Percentiles rank a stretch among this genome's conserved stretches.
Conservation (phyloP, 495 filamentous ascomycete genomes). For the Staphylotrichum longicolle region DNA sequence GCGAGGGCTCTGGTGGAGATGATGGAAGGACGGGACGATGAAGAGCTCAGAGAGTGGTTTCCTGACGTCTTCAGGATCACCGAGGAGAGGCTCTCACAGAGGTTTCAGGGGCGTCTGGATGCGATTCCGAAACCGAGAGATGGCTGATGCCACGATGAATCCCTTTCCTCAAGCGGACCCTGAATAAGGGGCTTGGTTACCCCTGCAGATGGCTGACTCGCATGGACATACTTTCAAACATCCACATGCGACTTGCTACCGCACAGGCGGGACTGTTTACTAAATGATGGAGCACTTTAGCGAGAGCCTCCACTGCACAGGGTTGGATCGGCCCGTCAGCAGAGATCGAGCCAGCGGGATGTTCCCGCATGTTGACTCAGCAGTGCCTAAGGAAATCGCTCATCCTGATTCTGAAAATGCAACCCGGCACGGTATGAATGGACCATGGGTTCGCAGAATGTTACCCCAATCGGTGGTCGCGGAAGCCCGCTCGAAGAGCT, state of each 20-base stretch:
- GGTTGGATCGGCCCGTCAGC: too few species aligned
- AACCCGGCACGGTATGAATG: neutral
- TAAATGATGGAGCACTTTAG: too few species aligned
- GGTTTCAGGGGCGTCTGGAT: conserved; percentile 44
- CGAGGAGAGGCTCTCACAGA: conserved; percentile 43
- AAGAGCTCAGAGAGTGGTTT: conserved; percentile 47
- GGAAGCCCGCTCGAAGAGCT: neutral
- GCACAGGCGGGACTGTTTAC: too few species aligned
- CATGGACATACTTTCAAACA: too few species aligned
- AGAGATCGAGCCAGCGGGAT: too few species aligned
- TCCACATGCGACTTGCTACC: too few species aligned
- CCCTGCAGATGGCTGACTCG: too few species aligned
- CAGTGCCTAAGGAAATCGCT: neutral
- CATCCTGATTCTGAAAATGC: neutral
- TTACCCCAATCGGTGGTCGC: neutral
- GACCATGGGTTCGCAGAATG: neutral
- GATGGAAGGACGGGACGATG: conserved; percentile 45
- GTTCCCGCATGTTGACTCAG: neutral
- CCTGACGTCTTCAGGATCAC: conserved; percentile 49
- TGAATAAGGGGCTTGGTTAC: too few species aligned
- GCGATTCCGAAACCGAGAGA: neutral
- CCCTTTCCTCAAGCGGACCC: too few species aligned
- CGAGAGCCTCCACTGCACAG: too few species aligned
- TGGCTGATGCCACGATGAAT: too few species aligned
- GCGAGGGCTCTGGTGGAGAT: conserved; percentile 52